A percentile compares a stretch with the other conserved stretches of the same genome.
These are phyloP conservation scores for Xerophyta viscosa DNA, from an alignment of 106 monocot species.

Conservation along the genomic window DNA sequence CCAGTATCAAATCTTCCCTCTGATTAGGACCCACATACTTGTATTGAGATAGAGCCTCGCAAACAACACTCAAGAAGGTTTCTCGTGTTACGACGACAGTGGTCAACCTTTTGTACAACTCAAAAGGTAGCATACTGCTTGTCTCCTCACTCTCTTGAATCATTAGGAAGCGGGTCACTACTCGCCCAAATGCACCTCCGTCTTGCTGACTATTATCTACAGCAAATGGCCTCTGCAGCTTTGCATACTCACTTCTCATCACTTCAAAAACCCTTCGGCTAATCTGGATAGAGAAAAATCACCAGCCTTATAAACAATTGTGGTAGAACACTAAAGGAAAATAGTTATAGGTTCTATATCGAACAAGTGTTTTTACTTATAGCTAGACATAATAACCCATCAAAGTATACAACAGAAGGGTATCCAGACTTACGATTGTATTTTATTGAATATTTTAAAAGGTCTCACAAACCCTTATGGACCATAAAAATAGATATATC, in stretches of 20 bases:
- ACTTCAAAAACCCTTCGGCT: conserved; percentile 80
- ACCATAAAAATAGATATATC: too few species aligned
- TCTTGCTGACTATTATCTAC: not conserved
- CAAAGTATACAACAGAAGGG: too few species aligned
- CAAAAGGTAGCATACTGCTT: conserved; percentile 48
- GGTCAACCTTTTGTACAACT: conserved; percentile 81
- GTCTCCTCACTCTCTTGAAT: conserved; percentile 11
- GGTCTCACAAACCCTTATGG: too few species aligned
- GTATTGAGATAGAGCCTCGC: conserved; percentile 72
- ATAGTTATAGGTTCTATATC: too few species aligned
- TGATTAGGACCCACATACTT: conserved; percentile 92
- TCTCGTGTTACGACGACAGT: conserved; percentile 63
- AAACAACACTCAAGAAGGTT: conserved; percentile 54
- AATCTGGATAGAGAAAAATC: conserved; percentile 39
- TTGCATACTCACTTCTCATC: conserved; percentile 29
- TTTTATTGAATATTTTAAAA: too few species aligned
- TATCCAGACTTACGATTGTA: too few species aligned
- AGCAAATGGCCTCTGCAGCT: conserved; percentile 1
- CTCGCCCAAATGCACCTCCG: conserved; percentile 6
- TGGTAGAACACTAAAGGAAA: not conserved
- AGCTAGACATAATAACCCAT: too few species aligned
- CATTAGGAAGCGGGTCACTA: not conserved
- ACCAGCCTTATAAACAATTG: not conserved
- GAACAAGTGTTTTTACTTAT: too few species aligned
- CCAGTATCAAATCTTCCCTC: conserved; percentile 71